Percentiles rank a stretch among this genome's conserved stretches.
Conservation (phyloP, 1,139 yeast genomes). For the Chernovozyma aurita region DNA sequence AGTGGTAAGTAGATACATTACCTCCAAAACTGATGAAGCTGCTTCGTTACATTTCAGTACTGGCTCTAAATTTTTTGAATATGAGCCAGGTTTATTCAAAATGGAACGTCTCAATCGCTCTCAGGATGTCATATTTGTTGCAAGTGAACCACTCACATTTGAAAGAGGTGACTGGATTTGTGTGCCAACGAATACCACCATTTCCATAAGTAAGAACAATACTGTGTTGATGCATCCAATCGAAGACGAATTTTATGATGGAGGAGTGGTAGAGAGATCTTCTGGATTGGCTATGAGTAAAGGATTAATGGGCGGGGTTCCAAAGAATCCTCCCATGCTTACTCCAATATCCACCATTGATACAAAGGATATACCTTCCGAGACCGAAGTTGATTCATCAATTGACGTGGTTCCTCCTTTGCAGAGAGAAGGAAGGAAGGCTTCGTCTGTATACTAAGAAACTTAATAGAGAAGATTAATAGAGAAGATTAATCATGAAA, state of each 20-base stretch:
- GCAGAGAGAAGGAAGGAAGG: slow-evolving; percentile 74
- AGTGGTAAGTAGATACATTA: slow-evolving; percentile 82
- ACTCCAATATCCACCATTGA: slow-evolving; percentile 3
- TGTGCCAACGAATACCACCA: slow-evolving; percentile 84
- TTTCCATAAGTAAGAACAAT: slow-evolving; percentile 75
- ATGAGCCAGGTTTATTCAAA: slow-evolving; percentile 82
- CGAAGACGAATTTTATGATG: slow-evolving; percentile 80
- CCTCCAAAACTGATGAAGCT: slow-evolving; percentile 89
- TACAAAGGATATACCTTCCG: slow-evolving; percentile 3
- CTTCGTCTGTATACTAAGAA: slow-evolving; percentile 6
- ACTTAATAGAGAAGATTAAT: background rate
- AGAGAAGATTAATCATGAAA: too few relatives aligned
- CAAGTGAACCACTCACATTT: slow-evolving; percentile 93
- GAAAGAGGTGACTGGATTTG: slow-evolving; percentile 98
- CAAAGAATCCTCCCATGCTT: slow-evolving; percentile 16
- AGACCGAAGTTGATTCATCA: slow-evolving; percentile 31
- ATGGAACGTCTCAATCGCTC: slow-evolving; percentile 93
- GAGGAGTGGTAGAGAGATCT: slow-evolving; percentile 61
- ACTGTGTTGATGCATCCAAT: slow-evolving; percentile 90
- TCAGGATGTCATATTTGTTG: slow-evolving; percentile 93
- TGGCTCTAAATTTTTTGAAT: slow-evolving; percentile 86
- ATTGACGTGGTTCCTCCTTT: slow-evolving; percentile 72
- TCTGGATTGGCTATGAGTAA: slow-evolving; percentile 82
- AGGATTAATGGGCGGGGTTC: slow-evolving; percentile 78
- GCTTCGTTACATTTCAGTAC: slow-evolving; percentile 94